A percentile compares a stretch with the other conserved stretches of the same genome.
Evolutionary conservation across 2,329 filamentous ascomycete species (phyloP).

Genomic region (Xylariaceae sp.): DNA sequence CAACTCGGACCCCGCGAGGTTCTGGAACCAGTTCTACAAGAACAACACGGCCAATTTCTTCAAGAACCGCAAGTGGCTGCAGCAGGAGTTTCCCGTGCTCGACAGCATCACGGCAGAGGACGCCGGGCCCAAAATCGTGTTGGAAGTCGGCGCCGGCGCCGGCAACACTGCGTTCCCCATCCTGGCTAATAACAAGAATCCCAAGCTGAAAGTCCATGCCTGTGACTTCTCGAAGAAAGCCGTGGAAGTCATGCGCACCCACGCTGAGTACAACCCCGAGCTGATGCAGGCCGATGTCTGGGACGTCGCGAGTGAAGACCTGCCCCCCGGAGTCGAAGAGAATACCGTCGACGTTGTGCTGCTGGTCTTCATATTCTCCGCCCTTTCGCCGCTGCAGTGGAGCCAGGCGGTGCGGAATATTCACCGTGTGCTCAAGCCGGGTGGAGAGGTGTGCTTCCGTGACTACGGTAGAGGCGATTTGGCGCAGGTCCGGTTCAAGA

Average conservation of each 20-base stretch:
- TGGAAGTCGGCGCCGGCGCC: conserved; percentile 92
- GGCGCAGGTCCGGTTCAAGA: conserved; percentile 95
- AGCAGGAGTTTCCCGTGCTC: conserved; percentile 92
- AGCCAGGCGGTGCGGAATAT: conserved; percentile 75
- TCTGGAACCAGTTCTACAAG: conserved; percentile 98
- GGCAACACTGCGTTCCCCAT: conserved; percentile 97
- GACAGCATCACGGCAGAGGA: conserved; percentile 66
- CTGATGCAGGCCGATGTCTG: conserved; percentile 87
- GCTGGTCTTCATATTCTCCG: conserved; percentile 97
- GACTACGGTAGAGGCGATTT: conserved; percentile 96
- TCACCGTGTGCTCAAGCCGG: conserved; percentile 77
- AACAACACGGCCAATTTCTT: conserved; percentile 98
- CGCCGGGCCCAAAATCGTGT: conserved; percentile 64
- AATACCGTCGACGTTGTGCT: conserved; percentile 86
- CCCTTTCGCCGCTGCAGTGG: conserved; percentile 83
- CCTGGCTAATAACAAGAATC: conserved; percentile 77
- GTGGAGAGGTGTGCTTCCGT: conserved; percentile 89
- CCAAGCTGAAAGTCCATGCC: conserved; percentile 76
- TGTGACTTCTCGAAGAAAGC: conserved; percentile 96
- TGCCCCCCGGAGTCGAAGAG: conserved; percentile 73
- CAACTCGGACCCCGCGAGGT: conserved; percentile 85
- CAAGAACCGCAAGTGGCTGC: conserved; percentile 96
- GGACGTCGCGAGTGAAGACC: conserved; percentile 70
- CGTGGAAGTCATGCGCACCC: conserved; percentile 82
- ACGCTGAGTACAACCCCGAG: conserved; percentile 68